A percentile compares a stretch with the other conserved stretches of the same genome.
These are phyloP conservation scores for Citropsis articulata DNA, from an alignment of 345 rosid species.

Conservation along the genomic window DNA sequence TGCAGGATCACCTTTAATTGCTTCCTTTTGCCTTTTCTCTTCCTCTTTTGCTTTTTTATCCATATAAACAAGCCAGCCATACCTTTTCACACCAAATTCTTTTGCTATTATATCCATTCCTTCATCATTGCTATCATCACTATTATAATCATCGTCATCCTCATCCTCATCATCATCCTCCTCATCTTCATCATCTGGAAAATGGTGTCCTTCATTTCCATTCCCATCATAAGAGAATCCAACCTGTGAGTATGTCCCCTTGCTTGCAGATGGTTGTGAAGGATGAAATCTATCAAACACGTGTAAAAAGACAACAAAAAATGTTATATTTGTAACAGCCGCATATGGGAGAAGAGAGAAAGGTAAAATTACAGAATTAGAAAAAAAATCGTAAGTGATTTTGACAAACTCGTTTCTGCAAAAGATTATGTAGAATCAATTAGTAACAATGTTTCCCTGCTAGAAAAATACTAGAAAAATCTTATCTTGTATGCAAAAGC, in stretches of 20 bases:
- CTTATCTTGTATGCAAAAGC: not conserved
- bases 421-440: not conserved
- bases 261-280: constrained; percentile 58
- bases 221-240: constrained; percentile 84
- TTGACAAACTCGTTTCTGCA: not conserved
- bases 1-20: constrained; percentile 95
- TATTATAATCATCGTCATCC: constrained; percentile 84
- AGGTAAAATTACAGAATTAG: not conserved
- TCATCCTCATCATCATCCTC: constrained; percentile 76
- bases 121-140: constrained; percentile 92
- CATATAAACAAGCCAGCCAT: constrained; percentile 98
- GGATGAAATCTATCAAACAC: constrained; percentile 48
- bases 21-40: constrained; percentile 89
- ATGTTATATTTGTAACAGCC: not conserved
- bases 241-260: constrained; percentile 90
- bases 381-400: not conserved
- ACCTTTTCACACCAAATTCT: constrained; percentile 90
- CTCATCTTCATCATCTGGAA: constrained; percentile 57
- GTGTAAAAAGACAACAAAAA: not conserved
- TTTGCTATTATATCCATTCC: constrained; percentile 90
- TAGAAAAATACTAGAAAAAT: not conserved
- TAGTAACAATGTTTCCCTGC: not conserved
- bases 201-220: constrained; percentile 52
- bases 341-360: not conserved
- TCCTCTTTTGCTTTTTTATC: constrained; percentile 95